A percentile compares a stretch with the other conserved stretches of the same genome.
These are phyloP conservation scores for Perilla frutescens DNA, from an alignment of 257 asterid species.

Conservation along the genomic window DNA sequence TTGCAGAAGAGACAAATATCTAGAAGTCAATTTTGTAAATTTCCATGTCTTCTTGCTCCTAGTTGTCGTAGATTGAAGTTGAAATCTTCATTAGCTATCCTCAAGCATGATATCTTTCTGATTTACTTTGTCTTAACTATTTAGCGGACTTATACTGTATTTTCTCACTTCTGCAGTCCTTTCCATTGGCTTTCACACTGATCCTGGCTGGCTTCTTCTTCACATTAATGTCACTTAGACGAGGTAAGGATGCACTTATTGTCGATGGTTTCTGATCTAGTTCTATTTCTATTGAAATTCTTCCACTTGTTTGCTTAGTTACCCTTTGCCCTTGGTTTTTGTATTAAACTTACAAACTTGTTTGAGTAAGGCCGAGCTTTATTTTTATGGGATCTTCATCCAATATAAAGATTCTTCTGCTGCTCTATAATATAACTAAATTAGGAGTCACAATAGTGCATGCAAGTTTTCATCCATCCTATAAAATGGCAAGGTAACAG, in stretches of 20 bases:
- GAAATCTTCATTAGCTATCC: conserved; percentile 9
- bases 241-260: conserved; percentile 61
- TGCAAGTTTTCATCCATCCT: neutral
- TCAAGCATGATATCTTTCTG: conserved; percentile 22
- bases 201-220: conserved; percentile 75
- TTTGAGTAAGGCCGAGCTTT: neutral
- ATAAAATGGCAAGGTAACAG: neutral
- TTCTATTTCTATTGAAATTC: neutral
- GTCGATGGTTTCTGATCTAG: conserved; percentile 24
- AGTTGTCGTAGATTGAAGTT: neutral
- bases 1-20: conserved; percentile 41
- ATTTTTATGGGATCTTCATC: neutral
- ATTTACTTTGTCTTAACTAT: conserved; percentile 14
- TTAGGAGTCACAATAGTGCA: neutral
- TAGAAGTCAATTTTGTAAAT: neutral
- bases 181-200: conserved; percentile 76
- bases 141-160: neutral
- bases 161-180: conserved; percentile 62
- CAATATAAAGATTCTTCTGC: neutral
- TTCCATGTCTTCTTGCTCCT: neutral
- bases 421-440: neutral
- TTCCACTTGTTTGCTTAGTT: conserved; percentile 23
- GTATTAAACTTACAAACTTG: conserved; percentile 12
- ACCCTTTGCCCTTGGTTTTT: neutral
- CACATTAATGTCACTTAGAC: conserved; percentile 73